phyloP scores from a whole-genome alignment of 148 eudicot species.

The Vaccinium vitisidaea region DNA sequence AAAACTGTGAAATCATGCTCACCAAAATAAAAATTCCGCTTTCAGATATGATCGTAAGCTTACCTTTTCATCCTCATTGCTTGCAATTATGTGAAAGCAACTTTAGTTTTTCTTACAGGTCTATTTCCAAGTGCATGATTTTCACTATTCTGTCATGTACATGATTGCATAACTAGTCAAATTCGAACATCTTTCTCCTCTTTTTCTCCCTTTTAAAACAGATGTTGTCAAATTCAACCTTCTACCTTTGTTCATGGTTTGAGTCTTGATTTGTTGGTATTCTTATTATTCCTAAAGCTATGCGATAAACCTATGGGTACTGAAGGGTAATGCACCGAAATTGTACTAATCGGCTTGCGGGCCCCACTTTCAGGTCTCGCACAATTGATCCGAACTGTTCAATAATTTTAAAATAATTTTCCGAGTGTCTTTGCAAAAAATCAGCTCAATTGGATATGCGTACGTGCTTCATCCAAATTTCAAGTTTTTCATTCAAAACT shows the following conservation, averaged over 20 bases:
- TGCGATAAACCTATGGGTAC: too few relatives aligned
- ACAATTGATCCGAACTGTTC: too few relatives aligned
- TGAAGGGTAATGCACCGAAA: too few relatives aligned
- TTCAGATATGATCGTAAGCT: constrained; percentile 85
- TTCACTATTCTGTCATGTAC: not conserved
- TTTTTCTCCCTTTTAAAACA: not conserved
- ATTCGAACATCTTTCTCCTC: not conserved
- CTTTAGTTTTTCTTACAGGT: not conserved
- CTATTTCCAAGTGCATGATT: constrained; percentile 2
- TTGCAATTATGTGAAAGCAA: not conserved
- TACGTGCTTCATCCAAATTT: too few relatives aligned
- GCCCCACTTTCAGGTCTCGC: too few relatives aligned
- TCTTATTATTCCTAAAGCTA: not conserved
- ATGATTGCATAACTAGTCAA: not conserved
- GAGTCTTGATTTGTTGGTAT: not conserved
- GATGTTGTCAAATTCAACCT: not conserved
- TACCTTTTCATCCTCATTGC: constrained; percentile 16
- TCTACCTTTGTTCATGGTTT: too few relatives aligned
- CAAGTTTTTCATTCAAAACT: too few relatives aligned
- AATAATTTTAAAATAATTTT: too few relatives aligned
- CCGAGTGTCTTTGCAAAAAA: too few relatives aligned
- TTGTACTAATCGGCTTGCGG: too few relatives aligned
- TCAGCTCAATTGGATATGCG: too few relatives aligned
- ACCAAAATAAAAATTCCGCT: constrained; percentile 95
- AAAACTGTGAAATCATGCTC: constrained; percentile 98